phyloP scores from a whole-genome alignment of 1,284 basidiomycete species.

The Apiotrichum laibachii region DNA sequence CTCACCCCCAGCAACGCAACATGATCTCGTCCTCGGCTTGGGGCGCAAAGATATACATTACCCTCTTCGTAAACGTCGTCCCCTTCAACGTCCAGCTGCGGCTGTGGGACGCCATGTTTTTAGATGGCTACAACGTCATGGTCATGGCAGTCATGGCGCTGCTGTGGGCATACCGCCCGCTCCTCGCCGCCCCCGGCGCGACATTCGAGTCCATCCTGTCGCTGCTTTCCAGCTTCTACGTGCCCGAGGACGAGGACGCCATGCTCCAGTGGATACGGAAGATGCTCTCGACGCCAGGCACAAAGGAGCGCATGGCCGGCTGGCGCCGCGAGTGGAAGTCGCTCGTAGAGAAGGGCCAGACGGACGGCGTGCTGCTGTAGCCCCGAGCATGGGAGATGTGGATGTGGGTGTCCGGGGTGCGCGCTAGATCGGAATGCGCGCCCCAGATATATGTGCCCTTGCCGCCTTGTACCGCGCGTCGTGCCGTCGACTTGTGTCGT shows the following conservation, averaged over 20 bases:
- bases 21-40: slow-evolving; percentile 90
- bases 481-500: no score
- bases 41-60: slow-evolving; percentile 99
- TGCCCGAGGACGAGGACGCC: slow-evolving; percentile 79
- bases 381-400: not conserved
- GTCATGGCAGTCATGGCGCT: slow-evolving; percentile 80
- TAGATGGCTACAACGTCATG: slow-evolving; percentile 87
- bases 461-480: no score
- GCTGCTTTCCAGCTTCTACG: slow-evolving; percentile 83
- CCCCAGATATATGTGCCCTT: no score
- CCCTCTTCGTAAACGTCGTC: slow-evolving; percentile 90
- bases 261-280: slow-evolving; percentile 76
- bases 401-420: not conserved
- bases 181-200: slow-evolving; percentile 51
- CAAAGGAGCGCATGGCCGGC: slow-evolving; percentile 63
- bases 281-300: slow-evolving; percentile 65
- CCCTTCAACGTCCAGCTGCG: slow-evolving; percentile 92
- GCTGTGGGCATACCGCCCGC: slow-evolving; percentile 69
- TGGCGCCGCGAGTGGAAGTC: slow-evolving; percentile 51
- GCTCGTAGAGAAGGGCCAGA: slow-evolving; percentile 36
- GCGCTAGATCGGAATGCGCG: no score
- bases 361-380: slow-evolving; percentile 30
- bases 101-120: slow-evolving; percentile 88
- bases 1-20: slow-evolving; percentile 61
- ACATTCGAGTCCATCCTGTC: slow-evolving; percentile 88